Percentiles rank a stretch among this genome's conserved stretches.
These are phyloP conservation scores for Termitomyces eurrhizus DNA, from an alignment of 768 basidiomycete genomes.

Conservation along the genomic window DNA sequence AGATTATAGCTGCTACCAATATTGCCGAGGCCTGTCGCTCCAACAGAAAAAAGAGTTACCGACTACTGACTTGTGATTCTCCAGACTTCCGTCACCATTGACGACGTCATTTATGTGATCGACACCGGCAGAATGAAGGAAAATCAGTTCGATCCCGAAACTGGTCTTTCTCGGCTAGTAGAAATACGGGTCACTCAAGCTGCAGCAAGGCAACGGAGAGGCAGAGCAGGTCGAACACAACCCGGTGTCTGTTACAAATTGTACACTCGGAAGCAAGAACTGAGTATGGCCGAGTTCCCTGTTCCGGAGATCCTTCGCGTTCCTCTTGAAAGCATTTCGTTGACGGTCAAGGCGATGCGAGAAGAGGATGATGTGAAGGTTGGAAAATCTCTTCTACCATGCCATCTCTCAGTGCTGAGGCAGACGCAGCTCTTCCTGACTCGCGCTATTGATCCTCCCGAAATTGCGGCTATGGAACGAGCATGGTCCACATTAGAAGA, in stretches of 20 bases:
- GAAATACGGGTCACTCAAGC: slow-evolving; percentile 81
- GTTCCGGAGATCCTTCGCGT: slow-evolving; percentile 87
- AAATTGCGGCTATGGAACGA: slow-evolving; percentile 66
- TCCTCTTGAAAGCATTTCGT: slow-evolving; percentile 76
- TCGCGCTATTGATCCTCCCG: slow-evolving; percentile 83
- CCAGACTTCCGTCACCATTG: slow-evolving; percentile 87
- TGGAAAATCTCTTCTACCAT: slow-evolving; percentile 16
- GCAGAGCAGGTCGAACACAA: slow-evolving; percentile 85
- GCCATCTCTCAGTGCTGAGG: background rate
- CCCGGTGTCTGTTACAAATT: slow-evolving; percentile 86
- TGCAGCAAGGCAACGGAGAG: slow-evolving; percentile 78
- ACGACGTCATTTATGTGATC: slow-evolving; percentile 83
- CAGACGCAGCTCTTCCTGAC: slow-evolving; percentile 52
- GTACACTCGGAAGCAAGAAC: slow-evolving; percentile 72
- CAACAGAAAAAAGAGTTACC: background rate
- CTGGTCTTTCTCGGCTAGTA: slow-evolving; percentile 67
- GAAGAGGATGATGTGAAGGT: slow-evolving; percentile 79
- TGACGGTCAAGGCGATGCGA: slow-evolving; percentile 79
- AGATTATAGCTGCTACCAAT: slow-evolving; percentile 87
- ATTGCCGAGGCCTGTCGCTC: slow-evolving; percentile 69
- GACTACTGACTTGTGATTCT: background rate
- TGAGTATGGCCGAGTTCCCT: slow-evolving; percentile 66
- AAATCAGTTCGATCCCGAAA: slow-evolving; percentile 66
- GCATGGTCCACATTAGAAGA: slow-evolving; percentile 73
- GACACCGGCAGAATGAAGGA: slow-evolving; percentile 88